These are phyloP conservation scores for Monocercomonoides exilis DNA, from an alignment of 78 protist species.

Conservation along the genomic window DNA sequence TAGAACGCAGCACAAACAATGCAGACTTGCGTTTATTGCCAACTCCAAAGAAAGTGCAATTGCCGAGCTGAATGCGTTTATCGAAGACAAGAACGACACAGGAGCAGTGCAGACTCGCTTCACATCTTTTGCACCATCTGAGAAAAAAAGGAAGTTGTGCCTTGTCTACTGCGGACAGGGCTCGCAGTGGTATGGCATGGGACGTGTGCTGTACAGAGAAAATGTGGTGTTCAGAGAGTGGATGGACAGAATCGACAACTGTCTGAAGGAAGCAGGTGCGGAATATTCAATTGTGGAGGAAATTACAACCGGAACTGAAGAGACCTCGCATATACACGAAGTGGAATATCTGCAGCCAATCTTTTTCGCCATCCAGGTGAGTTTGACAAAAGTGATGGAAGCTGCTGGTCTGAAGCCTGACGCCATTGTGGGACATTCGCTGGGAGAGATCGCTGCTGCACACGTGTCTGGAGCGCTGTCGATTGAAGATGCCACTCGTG, in stretches of 20 bases:
- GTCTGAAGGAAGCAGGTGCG: too few relatives aligned
- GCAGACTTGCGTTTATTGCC: not conserved
- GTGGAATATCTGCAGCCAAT: not conserved
- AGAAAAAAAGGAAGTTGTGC: not conserved
- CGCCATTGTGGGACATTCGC: not conserved
- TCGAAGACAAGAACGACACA: not conserved
- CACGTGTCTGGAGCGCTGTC: constrained; percentile 9
- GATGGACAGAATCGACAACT: not conserved
- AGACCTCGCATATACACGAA: not conserved
- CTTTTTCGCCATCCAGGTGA: constrained; percentile 1
- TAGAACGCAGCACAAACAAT: not conserved
- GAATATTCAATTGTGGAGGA: too few relatives aligned
- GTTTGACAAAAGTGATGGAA: not conserved
- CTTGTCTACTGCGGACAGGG: constrained; percentile 7
- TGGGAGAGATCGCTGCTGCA: not conserved
- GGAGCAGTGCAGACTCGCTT: not conserved
- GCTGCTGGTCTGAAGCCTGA: not conserved
- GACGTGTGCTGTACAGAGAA: not conserved
- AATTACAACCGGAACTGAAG: too few relatives aligned
- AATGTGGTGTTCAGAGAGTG: not conserved
- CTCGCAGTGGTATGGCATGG: not conserved
- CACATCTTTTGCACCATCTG: not conserved
- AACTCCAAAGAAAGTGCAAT: not conserved
- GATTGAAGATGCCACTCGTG: not conserved
- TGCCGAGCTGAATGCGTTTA: not conserved